A percentile compares a stretch with the other conserved stretches of the same genome.
Conservation (phyloP, 1,284 basidiomycete species). For the Moesziomyces globuligerus region DNA sequence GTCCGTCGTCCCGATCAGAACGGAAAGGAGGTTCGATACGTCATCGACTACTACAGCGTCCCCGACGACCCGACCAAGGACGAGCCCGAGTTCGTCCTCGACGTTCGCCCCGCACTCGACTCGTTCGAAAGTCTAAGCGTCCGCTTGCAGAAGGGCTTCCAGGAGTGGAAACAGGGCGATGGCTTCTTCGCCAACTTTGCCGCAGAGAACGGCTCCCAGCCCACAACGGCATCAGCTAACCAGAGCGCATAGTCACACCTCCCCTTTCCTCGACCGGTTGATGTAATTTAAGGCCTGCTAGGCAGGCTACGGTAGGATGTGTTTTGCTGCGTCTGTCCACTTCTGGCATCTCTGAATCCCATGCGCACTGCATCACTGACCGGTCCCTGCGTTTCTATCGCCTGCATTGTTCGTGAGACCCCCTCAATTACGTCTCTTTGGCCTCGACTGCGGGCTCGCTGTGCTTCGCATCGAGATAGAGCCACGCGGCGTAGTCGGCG, state of each 20-base stretch:
- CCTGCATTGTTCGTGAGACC: background rate
- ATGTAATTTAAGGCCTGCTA: too few relatives aligned
- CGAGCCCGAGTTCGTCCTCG: conserved; percentile 61
- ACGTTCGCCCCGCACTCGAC: conserved; percentile 61
- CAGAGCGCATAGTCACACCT: background rate
- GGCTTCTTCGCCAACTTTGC: conserved; percentile 44
- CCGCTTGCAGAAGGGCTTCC: conserved; percentile 46
- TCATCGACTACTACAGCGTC: conserved; percentile 66
- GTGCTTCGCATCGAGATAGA: conserved; percentile 20
- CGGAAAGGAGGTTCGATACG: conserved; percentile 62
- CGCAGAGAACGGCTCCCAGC: conserved; percentile 10
- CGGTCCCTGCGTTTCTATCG: background rate
- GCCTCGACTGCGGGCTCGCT: background rate
- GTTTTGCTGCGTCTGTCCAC: too few relatives aligned
- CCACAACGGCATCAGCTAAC: conserved; percentile 11
- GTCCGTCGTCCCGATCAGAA: conserved; percentile 74
- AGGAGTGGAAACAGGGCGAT: conserved; percentile 57
- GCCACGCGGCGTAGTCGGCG: conserved; percentile 75
- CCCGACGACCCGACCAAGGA: conserved; percentile 57
- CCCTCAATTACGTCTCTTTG: background rate
- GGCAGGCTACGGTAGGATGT: too few relatives aligned
- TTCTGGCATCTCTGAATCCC: too few relatives aligned
- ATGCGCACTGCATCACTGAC: too few relatives aligned
- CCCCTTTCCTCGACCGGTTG: too few relatives aligned
- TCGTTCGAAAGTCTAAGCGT: conserved; percentile 48